Percentiles rank a stretch among this genome's conserved stretches.
Evolutionary conservation across 2,329 filamentous ascomycete genomes (phyloP).

Genomic region (Epichloe festucae): DNA sequence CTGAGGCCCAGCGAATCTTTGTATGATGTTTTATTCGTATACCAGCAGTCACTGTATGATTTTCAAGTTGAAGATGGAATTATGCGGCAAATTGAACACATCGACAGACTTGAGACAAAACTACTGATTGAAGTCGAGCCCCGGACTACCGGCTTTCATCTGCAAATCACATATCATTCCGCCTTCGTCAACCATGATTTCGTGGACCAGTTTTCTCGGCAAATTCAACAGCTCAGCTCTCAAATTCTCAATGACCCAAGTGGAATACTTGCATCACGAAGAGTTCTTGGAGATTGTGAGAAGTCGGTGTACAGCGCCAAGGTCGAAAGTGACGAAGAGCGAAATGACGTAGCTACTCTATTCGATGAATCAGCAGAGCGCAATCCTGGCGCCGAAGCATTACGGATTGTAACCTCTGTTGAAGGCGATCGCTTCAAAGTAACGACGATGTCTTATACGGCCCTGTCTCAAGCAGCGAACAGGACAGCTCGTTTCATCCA

Average conservation of each 20-base stretch:
- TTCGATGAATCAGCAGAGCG: constrained; percentile 38
- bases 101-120: constrained; percentile 64
- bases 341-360: constrained; percentile 2
- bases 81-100: constrained; percentile 44
- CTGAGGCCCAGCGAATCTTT: constrained; percentile 42
- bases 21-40: constrained; percentile 72
- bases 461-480: constrained; percentile 54
- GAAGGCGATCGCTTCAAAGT: constrained; percentile 14
- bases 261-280: constrained; percentile 6
- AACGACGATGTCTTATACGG: constrained; percentile 43
- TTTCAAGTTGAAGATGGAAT: constrained; percentile 17
- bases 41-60: constrained; percentile 57
- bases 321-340: constrained; percentile 12
- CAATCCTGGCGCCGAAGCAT: constrained; percentile 42
- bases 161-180: constrained; percentile 35
- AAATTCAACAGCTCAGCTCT: constrained; percentile 42
- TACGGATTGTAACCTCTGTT: constrained; percentile 45
- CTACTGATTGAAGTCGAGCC: constrained; percentile 69
- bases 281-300: constrained; percentile 14
- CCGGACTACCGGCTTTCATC: constrained; percentile 22
- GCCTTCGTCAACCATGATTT: constrained; percentile 40
- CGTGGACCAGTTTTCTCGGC: constrained; percentile 41
- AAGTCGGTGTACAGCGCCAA: constrained; percentile 37
- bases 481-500: constrained; percentile 43
- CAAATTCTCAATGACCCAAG: constrained; percentile 17